Base-by-base conservation (phyloP, 73 alveolate genomes). In the Uronychia setigera region DNA sequence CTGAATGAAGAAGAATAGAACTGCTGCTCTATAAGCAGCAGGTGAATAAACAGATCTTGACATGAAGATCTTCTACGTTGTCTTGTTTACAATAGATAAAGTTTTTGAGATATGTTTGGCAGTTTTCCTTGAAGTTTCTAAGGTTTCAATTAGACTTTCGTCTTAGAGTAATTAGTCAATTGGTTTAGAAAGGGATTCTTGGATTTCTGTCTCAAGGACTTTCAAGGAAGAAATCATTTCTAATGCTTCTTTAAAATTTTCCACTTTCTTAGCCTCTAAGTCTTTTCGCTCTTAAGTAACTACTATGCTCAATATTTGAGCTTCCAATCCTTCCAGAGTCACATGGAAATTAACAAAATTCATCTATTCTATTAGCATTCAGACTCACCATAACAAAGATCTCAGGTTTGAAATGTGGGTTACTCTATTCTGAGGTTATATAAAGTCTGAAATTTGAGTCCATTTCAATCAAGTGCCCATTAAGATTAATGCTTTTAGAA, bases 341-440 rank as follows among this genome's bases (percentile, higher is more conserved):
- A 91, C 97, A 76, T 93, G 85, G 89, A 91, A 94, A 76, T 93
- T 91, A 59, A 92, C 97, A 59, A 91, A 85, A 75, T 94, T 95
- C 80, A 97, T 97, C 82, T 92, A 92, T 27, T 98, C 99, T 58
- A 98, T 96, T 59, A 97, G 19, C 5, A 19, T 5, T 19, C 19
- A 46, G n/a, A n/a, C n/a, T 46, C 19, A 46, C 67, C 67, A 46
- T 46, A 46, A 46, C n/a, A 19, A 19, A 46, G 67, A 46, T 94
- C 87, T 98, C 99, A 30, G 99, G 99, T 0, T 99, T 96, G 88
- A 95, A 98, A 86, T 98, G 99, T 58, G 99, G 99, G 84, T 96
- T 97, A 30, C 99, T 96, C 84, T 97, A 93, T 92, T 98, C 98
- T n/a, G 99, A 96, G 0, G 99, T 97, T 88, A 98, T 93, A 81